Evolutionary conservation across 2,329 filamentous ascomycete genomes (phyloP).

Genomic region (Nigrospora oryzae): DNA sequence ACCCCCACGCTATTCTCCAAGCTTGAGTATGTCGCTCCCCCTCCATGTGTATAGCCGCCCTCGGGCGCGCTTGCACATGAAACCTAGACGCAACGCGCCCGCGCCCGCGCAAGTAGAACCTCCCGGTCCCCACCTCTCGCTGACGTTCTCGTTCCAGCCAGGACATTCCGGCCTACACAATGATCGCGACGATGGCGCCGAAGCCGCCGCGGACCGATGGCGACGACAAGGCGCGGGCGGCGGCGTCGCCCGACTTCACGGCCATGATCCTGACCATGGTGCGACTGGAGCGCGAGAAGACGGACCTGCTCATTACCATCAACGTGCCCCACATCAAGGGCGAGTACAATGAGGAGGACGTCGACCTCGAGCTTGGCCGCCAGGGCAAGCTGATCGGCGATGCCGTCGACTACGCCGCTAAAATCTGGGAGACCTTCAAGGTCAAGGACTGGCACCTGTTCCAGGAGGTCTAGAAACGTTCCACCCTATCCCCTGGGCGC

Average conservation of each 20-base stretch:
- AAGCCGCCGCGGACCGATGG: constrained; percentile 16
- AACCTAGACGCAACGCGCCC: too few species aligned
- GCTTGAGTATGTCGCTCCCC: constrained; percentile 34
- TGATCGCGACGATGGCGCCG: constrained; percentile 58
- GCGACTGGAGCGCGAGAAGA: constrained; percentile 63
- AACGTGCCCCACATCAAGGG: constrained; percentile 80
- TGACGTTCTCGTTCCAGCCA: constrained; percentile 20
- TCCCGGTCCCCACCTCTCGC: too few species aligned
- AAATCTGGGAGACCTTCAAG: constrained; percentile 65
- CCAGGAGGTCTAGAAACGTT: constrained; percentile 23
- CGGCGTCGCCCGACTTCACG: constrained; percentile 52
- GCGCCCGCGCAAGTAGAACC: too few species aligned
- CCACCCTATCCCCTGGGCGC: neutral
- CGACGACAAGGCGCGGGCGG: constrained; percentile 28
- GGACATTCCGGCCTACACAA: constrained; percentile 54
- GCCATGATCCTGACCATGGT: constrained; percentile 71
- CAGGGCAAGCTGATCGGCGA: constrained; percentile 61
- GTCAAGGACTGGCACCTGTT: constrained; percentile 79
- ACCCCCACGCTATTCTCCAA: constrained; percentile 51
- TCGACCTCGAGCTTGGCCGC: constrained; percentile 58
- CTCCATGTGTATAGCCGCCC: neutral
- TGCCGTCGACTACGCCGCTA: constrained; percentile 57
- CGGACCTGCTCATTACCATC: constrained; percentile 77
- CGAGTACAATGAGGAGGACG: constrained; percentile 64
- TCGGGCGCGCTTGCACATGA: too few species aligned